These are phyloP conservation scores for Ascochyta koolunga DNA, from an alignment of 2,329 filamentous ascomycete genomes.

Conservation along the genomic window DNA sequence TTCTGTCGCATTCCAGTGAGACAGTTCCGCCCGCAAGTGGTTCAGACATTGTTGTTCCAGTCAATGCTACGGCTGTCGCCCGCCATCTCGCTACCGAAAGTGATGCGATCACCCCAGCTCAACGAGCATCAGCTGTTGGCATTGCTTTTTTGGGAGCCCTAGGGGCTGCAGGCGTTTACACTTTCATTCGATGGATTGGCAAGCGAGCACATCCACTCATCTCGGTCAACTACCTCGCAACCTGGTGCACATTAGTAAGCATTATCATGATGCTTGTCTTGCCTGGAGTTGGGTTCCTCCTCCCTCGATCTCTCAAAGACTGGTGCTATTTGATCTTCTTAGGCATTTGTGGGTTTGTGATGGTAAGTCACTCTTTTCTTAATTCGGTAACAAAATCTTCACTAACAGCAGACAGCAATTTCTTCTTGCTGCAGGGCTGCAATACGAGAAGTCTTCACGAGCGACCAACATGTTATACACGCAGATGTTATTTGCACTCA, in stretches of 20 bases:
- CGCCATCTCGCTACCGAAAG: slow-evolving; percentile 45
- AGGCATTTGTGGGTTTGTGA: slow-evolving; percentile 76
- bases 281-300: slow-evolving; percentile 62
- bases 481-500: slow-evolving; percentile 72
- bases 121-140: slow-evolving; percentile 72
- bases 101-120: slow-evolving; percentile 60
- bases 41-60: slow-evolving; percentile 20
- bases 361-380: slow-evolving; percentile 52
- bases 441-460: slow-evolving; percentile 69
- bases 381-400: not conserved
- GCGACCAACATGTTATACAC: slow-evolving; percentile 73
- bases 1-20: slow-evolving; percentile 29
- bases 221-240: slow-evolving; percentile 82
- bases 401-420: slow-evolving; percentile 63
- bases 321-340: slow-evolving; percentile 73
- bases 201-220: slow-evolving; percentile 81
- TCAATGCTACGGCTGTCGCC: slow-evolving; percentile 35
- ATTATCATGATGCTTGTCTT: slow-evolving; percentile 62
- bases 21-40: slow-evolving; percentile 18
- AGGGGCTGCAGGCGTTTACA: slow-evolving; percentile 76
- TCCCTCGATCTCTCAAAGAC: slow-evolving; percentile 61
- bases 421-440: slow-evolving; percentile 77
- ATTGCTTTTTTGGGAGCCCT: slow-evolving; percentile 78
- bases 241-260: slow-evolving; percentile 72
- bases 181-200: slow-evolving; percentile 79